These are phyloP conservation scores for Skeletonema costatum DNA, from an alignment of 108 stramenopile species.

Conservation along the genomic window DNA sequence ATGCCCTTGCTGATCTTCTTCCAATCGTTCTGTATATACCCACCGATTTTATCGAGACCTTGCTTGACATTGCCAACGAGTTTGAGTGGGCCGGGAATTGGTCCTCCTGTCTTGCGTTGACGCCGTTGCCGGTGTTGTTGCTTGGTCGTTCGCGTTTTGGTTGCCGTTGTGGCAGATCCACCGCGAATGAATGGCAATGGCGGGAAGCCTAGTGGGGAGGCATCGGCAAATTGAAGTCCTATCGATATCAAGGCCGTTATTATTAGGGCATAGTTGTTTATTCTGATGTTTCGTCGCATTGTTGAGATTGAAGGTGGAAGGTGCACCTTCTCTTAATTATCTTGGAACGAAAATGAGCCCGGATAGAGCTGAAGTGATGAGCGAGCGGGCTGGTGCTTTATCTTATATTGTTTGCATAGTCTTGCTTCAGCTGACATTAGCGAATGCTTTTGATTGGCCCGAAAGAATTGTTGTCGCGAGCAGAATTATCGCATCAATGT, in stretches of 20 bases:
- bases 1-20: conserved; percentile 1
- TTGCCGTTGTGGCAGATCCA: conserved; percentile 21
- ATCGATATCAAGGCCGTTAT: background rate
- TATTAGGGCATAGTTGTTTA: background rate
- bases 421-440: too few relatives aligned
- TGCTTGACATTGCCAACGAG: conserved; percentile 7
- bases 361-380: too few relatives aligned
- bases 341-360: background rate
- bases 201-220: background rate
- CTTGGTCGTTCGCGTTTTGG: conserved; percentile 9
- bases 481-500: too few relatives aligned
- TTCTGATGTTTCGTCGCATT: background rate
- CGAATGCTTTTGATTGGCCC: background rate
- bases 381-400: too few relatives aligned
- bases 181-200: conserved; percentile 38
- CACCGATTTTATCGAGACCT: conserved; percentile 20
- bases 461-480: too few relatives aligned
- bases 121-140: conserved; percentile 5
- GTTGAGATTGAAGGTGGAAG: background rate
- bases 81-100: conserved; percentile 2
- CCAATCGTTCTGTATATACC: conserved; percentile 18
- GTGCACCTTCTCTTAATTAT: background rate
- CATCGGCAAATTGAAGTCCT: background rate
- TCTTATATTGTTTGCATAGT: background rate
- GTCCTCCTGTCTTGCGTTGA: background rate